Evolutionary conservation across 2,329 filamentous ascomycete genomes (phyloP).

Genomic region (Colletotrichum cereale): DNA sequence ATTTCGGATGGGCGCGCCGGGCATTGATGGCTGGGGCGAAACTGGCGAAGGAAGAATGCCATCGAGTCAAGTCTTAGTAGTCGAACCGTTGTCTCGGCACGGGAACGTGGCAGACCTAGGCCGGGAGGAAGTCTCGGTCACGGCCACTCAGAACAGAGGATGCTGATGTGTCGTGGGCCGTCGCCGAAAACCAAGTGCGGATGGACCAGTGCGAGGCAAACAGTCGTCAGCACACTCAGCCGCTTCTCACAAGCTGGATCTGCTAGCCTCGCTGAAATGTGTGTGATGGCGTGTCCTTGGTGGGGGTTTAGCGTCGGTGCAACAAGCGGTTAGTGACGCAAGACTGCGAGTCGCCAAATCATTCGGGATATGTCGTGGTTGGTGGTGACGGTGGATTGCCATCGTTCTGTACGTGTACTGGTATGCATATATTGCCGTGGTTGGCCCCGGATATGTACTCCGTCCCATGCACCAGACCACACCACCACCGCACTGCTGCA

Average conservation of each 20-base stretch:
- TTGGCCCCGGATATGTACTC: slow-evolving; percentile 23
- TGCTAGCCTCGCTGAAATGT: slow-evolving; percentile 2
- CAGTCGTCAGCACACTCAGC: slow-evolving; percentile 28
- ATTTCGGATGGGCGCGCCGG: slow-evolving; percentile 7
- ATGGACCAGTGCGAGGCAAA: slow-evolving; percentile 21
- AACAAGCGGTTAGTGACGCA: slow-evolving; percentile 15
- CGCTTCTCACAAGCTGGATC: slow-evolving; percentile 16
- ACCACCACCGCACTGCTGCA: slow-evolving; percentile 16
- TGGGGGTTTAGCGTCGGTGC: slow-evolving; percentile 21
- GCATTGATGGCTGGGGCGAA: slow-evolving; percentile 17
- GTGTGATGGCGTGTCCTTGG: slow-evolving; percentile 17
- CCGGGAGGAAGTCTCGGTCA: slow-evolving; percentile 14
- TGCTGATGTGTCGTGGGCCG: slow-evolving; percentile 13
- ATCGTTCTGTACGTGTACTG: too few species aligned
- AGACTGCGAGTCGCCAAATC: slow-evolving; percentile 1
- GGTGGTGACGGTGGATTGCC: slow-evolving; percentile 4
- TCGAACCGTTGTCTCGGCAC: slow-evolving; percentile 33
- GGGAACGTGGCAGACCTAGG: slow-evolving; percentile 20
- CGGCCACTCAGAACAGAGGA: slow-evolving; percentile 25
- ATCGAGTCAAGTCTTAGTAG: slow-evolving; percentile 10
- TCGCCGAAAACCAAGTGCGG: slow-evolving; percentile 17
- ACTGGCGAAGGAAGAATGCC: slow-evolving; percentile 31
- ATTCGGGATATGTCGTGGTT: not conserved
- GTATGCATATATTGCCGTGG: slow-evolving; percentile 15
- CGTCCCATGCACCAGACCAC: slow-evolving; percentile 22